Conservation (phyloP, 805 yeast species). For the Ogataea sp. region DNA sequence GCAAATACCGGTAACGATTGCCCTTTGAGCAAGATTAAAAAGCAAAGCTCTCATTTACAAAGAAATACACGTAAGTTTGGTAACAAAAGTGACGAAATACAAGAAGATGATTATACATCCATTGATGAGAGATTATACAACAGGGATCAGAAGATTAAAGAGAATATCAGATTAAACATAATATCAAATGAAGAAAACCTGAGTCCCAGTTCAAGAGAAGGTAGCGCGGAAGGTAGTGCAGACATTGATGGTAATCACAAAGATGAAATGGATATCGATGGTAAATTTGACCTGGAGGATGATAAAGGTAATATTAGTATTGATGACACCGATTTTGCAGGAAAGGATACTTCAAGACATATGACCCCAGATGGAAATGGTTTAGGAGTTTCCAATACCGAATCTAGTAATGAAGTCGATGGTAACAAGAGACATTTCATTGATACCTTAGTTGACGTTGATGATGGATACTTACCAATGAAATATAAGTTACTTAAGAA, state of each 20-base stretch:
- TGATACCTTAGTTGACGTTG: not conserved
- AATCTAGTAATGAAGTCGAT: not conserved
- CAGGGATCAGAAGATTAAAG: constrained; percentile 5
- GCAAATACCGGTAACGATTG: constrained; percentile 49
- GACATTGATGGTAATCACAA: not conserved
- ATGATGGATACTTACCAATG: not conserved
- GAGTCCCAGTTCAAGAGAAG: not conserved
- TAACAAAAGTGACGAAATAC: constrained; percentile 21
- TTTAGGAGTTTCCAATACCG: too few species aligned
- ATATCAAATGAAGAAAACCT: not conserved
- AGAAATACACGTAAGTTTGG: constrained; percentile 46
- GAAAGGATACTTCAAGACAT: not conserved
- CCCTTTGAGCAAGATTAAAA: constrained; percentile 50
- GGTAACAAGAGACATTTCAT: not conserved
- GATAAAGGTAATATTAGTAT: not conserved
- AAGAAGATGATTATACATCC: constrained; percentile 23
- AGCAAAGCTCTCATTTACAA: constrained; percentile 49
- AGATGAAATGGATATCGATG: not conserved
- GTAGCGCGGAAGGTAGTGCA: not conserved
- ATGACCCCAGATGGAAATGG: not conserved
- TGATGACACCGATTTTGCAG: not conserved
- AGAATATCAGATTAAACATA: not conserved
- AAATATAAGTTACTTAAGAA: not conserved
- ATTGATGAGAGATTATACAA: constrained; percentile 22
- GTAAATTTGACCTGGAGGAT: too few species aligned